These are phyloP conservation scores for Epichloe amarillans DNA, from an alignment of 2,329 filamentous ascomycete genomes.

Conservation along the genomic window DNA sequence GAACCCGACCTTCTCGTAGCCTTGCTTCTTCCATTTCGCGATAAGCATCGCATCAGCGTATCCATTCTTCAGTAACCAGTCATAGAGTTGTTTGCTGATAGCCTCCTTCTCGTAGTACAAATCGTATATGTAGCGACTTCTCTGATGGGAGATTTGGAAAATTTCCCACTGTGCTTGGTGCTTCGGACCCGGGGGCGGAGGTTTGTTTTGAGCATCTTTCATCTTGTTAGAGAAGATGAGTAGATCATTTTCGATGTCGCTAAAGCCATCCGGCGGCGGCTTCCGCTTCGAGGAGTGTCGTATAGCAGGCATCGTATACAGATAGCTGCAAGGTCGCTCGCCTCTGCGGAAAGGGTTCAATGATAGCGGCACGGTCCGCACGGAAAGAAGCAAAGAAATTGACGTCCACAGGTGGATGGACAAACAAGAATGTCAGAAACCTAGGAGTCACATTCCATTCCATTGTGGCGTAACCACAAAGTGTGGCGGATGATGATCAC, in stretches of 20 bases:
- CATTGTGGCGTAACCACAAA: constrained; percentile 7
- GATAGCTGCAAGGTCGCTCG: not conserved
- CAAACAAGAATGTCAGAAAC: not conserved
- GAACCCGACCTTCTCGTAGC: constrained; percentile 76
- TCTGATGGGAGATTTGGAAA: constrained; percentile 92
- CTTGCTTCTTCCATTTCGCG: constrained; percentile 99
- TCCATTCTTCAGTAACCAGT: constrained; percentile 91
- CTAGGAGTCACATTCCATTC: not conserved
- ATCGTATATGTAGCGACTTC: constrained; percentile 88
- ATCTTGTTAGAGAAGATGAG: constrained; percentile 82
- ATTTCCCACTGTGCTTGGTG: constrained; percentile 94
- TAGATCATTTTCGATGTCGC: constrained; percentile 76
- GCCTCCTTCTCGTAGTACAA: constrained; percentile 97
- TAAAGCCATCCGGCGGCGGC: constrained; percentile 73
- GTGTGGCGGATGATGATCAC: constrained; percentile 11
- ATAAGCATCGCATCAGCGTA: constrained; percentile 94
- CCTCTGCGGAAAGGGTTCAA: not conserved
- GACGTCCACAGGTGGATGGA: not conserved
- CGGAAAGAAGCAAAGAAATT: not conserved
- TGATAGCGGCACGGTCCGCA: not conserved
- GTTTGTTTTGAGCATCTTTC: constrained; percentile 88
- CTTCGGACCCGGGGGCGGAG: constrained; percentile 64
- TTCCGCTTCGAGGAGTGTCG: constrained; percentile 65
- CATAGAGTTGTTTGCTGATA: constrained; percentile 83
- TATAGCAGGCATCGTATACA: constrained; percentile 57